A percentile compares a stretch with the other conserved stretches of the same genome.
These are phyloP conservation scores for Lasiosphaeria hispida DNA, from an alignment of 495 filamentous ascomycete species.

Conservation along the genomic window DNA sequence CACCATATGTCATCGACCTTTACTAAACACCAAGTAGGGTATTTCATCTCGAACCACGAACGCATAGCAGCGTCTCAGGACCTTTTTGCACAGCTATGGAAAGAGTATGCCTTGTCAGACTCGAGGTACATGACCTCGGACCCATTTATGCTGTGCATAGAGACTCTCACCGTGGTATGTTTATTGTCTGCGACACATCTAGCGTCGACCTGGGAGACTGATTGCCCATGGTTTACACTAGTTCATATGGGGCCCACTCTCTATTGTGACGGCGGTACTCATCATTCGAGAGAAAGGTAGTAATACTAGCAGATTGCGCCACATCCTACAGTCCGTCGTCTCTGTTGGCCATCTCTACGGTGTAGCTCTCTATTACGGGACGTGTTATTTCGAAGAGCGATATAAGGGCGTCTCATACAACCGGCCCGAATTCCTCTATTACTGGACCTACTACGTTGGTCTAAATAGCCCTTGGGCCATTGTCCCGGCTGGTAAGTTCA, in stretches of 20 bases:
- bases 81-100: constrained; percentile 79
- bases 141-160: constrained; percentile 78
- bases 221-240: constrained; percentile 10
- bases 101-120: constrained; percentile 82
- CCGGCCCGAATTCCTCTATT: constrained; percentile 76
- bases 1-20: neutral
- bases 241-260: constrained; percentile 76
- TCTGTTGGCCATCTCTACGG: constrained; percentile 84
- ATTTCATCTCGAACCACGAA: constrained; percentile 67
- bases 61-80: constrained; percentile 37
- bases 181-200: neutral
- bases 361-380: constrained; percentile 80
- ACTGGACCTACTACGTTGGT: constrained; percentile 83
- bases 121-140: constrained; percentile 79
- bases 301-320: constrained; percentile 49
- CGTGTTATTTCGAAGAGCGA: constrained; percentile 67
- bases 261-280: constrained; percentile 60
- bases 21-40: constrained; percentile 46
- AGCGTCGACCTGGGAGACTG: neutral
- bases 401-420: constrained; percentile 59
- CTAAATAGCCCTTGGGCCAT: constrained; percentile 65
- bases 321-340: constrained; percentile 69
- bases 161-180: constrained; percentile 75
- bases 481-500: no score
- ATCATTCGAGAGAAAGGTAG: constrained; percentile 58